Evolutionary conservation across 345 rosid species (phyloP), one percentile per base, ranked within the genome.

Genomic region (Cochlearia excelsa): DNA sequence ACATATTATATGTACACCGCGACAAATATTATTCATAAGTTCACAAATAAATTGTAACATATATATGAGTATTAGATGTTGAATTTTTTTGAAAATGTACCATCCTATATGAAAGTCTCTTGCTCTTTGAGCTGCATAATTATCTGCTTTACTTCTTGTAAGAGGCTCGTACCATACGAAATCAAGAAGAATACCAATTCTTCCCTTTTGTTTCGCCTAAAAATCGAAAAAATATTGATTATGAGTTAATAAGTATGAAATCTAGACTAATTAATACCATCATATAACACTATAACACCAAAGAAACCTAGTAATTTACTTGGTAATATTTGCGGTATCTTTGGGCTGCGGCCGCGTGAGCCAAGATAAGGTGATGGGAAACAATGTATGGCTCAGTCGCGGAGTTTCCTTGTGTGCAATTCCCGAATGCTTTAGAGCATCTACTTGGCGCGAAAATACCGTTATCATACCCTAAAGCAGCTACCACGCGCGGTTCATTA

Each of bases 131-230:
- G 99, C 97, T 33, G 97, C 99, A 66, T 66, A 67, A 51, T 75
- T 82, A 76, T 93, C 97, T 2, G 89, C 94, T 75, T 83, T 89
- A 2, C 89, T 79, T 74, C 85, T 75, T 30, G 95, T 87, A 30
- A 93, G 95, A 26, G 99, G 99, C 57, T 93, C 99, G 5, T 89
- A 93, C 95, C 97, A 93, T 45, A 93, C 97, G 29, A 89, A 89
- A 69, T 93, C 97, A 72, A 89, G 59, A 43, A 93, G 82, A 65
- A 85, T 93, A 26, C 95, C 97, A 7, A 93, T 89, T 68, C 79
- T 83, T 62, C 97, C 97, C 83, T 83, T 89, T 61, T 89, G 97
- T 54, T 71, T 81, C 67, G 65, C 75, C 97, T 93, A 70, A 49
- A 54, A 40, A 28, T 29, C 4, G 2, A 41, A 4, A 34, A 2